These are phyloP conservation scores for Skeletonema potamos DNA, from an alignment of 108 stramenopile species.

Conservation along the genomic window DNA sequence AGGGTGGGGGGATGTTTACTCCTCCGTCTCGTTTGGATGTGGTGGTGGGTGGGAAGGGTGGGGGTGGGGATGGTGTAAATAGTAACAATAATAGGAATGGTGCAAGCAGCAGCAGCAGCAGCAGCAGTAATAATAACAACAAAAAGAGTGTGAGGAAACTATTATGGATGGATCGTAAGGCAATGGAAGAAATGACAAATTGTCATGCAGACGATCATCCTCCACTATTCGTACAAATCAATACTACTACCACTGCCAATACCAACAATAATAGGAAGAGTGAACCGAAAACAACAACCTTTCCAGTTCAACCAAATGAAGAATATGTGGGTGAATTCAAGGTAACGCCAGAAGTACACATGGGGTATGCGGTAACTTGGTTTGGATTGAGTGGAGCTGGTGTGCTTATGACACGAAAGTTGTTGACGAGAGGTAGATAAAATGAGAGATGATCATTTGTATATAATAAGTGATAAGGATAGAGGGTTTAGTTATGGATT, in stretches of 20 bases:
- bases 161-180: slow-evolving; percentile 73
- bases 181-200: slow-evolving; percentile 58
- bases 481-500: no score
- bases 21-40: slow-evolving; percentile 38
- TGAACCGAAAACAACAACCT: neutral
- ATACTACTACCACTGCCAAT: slow-evolving; percentile 5
- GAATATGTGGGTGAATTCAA: slow-evolving; percentile 77
- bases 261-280: neutral
- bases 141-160: slow-evolving; percentile 28
- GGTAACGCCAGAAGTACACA: slow-evolving; percentile 74
- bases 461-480: no score
- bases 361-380: slow-evolving; percentile 87
- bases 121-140: neutral
- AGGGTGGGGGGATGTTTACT: slow-evolving; percentile 33
- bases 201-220: slow-evolving; percentile 19
- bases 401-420: slow-evolving; percentile 80
- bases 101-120: neutral
- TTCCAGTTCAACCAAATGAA: slow-evolving; percentile 32
- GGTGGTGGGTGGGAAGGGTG: neutral
- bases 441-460: no score
- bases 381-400: slow-evolving; percentile 83
- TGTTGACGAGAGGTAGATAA: slow-evolving; percentile 62
- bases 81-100: neutral
- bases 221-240: slow-evolving; percentile 38
- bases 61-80: neutral